Evolutionary conservation across 2,329 filamentous ascomycete genomes (phyloP).

Genomic region (Exophiala bonariae): DNA sequence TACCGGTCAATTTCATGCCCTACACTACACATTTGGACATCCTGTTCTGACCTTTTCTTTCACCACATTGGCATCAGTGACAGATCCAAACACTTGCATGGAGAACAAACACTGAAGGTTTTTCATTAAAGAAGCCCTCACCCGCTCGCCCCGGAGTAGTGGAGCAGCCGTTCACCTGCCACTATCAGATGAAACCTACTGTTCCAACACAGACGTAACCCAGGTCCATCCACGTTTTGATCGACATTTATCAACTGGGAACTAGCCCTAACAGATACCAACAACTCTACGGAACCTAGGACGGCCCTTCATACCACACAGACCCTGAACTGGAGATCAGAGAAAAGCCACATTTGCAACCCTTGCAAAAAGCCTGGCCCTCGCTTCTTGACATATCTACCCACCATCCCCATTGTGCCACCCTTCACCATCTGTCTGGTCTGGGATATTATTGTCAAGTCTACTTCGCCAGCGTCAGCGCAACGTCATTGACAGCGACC

Average conservation of each 20-base stretch:
- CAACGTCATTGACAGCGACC: conserved; percentile 19
- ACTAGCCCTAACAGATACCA: conserved; percentile 7
- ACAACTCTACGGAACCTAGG: conserved; percentile 3
- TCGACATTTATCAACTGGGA: conserved; percentile 7
- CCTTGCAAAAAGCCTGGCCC: conserved; percentile 19
- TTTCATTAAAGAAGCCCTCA: too few relatives aligned
- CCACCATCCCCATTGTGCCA: conserved; percentile 11
- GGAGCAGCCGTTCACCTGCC: too few relatives aligned
- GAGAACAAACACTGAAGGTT: too few relatives aligned
- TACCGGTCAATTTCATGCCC: too few relatives aligned
- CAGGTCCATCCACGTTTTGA: conserved; percentile 4
- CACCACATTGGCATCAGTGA: too few relatives aligned
- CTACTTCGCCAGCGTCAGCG: conserved; percentile 4
- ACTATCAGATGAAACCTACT: conserved; percentile 3
- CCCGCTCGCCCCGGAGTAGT: too few relatives aligned
- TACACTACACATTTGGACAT: too few relatives aligned
- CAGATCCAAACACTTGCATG: too few relatives aligned
- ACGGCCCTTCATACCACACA: conserved; percentile 2
- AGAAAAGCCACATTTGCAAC: conserved; percentile 21
- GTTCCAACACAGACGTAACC: conserved; percentile 10
- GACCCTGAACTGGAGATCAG: conserved; percentile 18
- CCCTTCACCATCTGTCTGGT: conserved; percentile 10
- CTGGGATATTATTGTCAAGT: conserved; percentile 9
- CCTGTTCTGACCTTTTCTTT: too few relatives aligned
- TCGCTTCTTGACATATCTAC: conserved; percentile 22